phyloP scores from a whole-genome alignment of 2,329 filamentous ascomycete species.

The Dryadomyces quercivorus region DNA sequence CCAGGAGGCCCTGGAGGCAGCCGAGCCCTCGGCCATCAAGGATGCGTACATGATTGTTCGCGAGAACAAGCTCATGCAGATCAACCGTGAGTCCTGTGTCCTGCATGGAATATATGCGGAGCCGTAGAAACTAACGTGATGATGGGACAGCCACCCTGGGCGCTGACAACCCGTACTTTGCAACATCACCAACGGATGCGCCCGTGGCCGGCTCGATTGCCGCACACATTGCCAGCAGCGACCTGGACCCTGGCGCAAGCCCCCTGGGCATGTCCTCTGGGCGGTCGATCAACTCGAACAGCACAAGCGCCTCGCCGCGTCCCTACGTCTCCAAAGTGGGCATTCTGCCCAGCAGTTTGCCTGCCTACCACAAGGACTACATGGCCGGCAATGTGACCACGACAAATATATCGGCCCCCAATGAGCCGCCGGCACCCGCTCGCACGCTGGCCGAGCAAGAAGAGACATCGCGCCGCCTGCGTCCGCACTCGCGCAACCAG shows the following conservation, averaged over 20 bases:
- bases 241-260: slow-evolving; percentile 28
- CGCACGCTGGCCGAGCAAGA: slow-evolving; percentile 65
- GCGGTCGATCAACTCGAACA: slow-evolving; percentile 38
- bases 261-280: slow-evolving; percentile 43
- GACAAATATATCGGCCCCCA: slow-evolving; percentile 30
- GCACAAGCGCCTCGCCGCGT: slow-evolving; percentile 33
- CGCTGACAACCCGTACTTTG: slow-evolving; percentile 29
- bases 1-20: slow-evolving; percentile 79
- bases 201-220: slow-evolving; percentile 44
- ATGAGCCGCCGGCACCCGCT: slow-evolving; percentile 35
- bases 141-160: slow-evolving; percentile 35
- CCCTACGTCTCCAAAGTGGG: slow-evolving; percentile 74
- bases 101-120: no score
- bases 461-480: slow-evolving; percentile 67
- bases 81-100: slow-evolving; percentile 60
- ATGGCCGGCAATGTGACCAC: slow-evolving; percentile 48
- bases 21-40: slow-evolving; percentile 95
- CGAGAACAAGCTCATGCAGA: slow-evolving; percentile 95
- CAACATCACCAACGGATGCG: slow-evolving; percentile 32
- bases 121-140: slow-evolving; percentile 6
- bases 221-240: slow-evolving; percentile 27
- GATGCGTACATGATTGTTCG: slow-evolving; percentile 97
- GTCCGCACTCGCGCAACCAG: slow-evolving; percentile 68
- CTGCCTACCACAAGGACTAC: slow-evolving; percentile 80
- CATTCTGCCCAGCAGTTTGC: slow-evolving; percentile 81